Base-by-base conservation (phyloP, 2,329 filamentous ascomycete species). In the Paecilomyces dactylethromorphus region DNA sequence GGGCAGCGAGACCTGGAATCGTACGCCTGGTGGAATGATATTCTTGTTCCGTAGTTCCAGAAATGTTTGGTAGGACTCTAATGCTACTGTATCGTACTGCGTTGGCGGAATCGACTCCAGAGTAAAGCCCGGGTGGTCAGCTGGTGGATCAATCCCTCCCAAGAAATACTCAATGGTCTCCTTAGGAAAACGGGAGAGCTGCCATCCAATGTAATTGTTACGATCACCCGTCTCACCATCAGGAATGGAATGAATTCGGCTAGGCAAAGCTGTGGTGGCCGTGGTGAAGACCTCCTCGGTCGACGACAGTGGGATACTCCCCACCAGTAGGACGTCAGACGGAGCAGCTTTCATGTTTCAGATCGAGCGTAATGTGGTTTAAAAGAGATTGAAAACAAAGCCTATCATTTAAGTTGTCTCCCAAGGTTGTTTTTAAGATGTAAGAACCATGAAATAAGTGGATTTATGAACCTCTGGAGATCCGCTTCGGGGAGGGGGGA, bases 191-290 rank as follows among this genome's bases (percentile, higher is more conserved):
- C 35, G 13, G 18, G 15, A 2, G 5, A 45, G 35, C 35, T 45
- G 13, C 35, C 35, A 45, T n/a, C 35, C 35, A n/a, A 45, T 45
- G 18, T 45, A 45, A 15, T 45, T 45, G 35, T n/a, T 7, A 18
- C 13, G 15, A 45, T 45, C 35, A n/a, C 57, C 74, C 6, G 74
- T 73, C 61, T 79, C 77, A 53, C 76, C 77, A 61, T 79, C 77
- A 2, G 76, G 76, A 3, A 79, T 70, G 33, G 70, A 69, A 26
- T 63, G 66, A 26, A 78, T 63, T 12, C 72, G 74, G 22, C 63
- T 59, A 3, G 72, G 69, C 2, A 77, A 66, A 3, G 61, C 60
- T 6, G 64, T 58, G n/a, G 60, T 57, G 35, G 72, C 65, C 31
- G 60, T 64, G 2, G 61, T 67, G 56, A 79, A 74, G 15, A 73